These are phyloP conservation scores for Plasmopara viticola DNA, from an alignment of 352 stramenopile genomes.

Conservation along the genomic window DNA sequence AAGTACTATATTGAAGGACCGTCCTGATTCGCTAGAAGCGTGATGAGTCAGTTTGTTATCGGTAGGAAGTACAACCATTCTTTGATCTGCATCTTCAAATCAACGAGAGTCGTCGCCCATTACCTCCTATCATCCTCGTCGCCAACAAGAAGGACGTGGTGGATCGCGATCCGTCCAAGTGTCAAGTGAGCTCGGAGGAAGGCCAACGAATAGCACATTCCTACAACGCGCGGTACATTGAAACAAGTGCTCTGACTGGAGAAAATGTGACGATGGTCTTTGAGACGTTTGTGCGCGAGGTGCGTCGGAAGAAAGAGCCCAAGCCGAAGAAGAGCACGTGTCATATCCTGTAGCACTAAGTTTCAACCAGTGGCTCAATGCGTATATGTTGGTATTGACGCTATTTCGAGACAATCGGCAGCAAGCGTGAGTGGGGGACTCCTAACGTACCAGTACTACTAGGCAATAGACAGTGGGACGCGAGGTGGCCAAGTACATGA, in stretches of 20 bases:
- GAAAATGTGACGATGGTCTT: slow-evolving; percentile 84
- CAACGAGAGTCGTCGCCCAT: slow-evolving; percentile 71
- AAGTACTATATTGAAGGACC: slow-evolving; percentile 10
- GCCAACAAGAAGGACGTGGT: slow-evolving; percentile 88
- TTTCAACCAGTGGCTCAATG: neutral
- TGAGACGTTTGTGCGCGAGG: slow-evolving; percentile 82
- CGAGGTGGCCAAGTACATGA: slow-evolving; percentile 10
- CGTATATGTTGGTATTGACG: neutral
- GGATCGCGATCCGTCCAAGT: slow-evolving; percentile 72
- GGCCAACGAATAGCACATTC: slow-evolving; percentile 75
- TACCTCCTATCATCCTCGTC: slow-evolving; percentile 83
- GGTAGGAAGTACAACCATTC: slow-evolving; percentile 80
- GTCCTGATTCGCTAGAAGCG: neutral
- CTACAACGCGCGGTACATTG: slow-evolving; percentile 85
- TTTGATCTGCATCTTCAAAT: slow-evolving; percentile 86
- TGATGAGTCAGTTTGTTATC: neutral
- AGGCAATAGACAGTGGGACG: slow-evolving; percentile 31
- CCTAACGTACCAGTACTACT: slow-evolving; percentile 24
- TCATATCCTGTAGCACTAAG: slow-evolving; percentile 46
- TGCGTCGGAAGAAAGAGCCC: slow-evolving; percentile 72
- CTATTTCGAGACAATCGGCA: neutral
- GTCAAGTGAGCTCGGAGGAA: slow-evolving; percentile 82
- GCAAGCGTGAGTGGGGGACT: slow-evolving; percentile 7
- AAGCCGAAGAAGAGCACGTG: slow-evolving; percentile 73
- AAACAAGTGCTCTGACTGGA: slow-evolving; percentile 81